phyloP scores from a whole-genome alignment of 805 yeast species.

The Candida easanensis region DNA sequence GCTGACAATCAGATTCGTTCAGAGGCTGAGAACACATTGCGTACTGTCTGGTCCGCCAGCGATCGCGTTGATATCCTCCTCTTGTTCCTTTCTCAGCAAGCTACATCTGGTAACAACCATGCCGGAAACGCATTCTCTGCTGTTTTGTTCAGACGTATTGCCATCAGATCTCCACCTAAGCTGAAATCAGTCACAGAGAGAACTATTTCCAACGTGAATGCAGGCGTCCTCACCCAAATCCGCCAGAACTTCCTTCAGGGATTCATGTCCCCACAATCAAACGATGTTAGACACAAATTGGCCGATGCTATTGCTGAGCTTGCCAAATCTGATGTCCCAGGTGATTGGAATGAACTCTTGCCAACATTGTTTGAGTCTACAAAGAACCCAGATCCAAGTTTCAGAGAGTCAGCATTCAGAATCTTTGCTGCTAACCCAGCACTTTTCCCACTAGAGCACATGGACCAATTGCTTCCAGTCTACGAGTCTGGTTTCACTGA shows the following conservation, averaged over 20 bases:
- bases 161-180: constrained; percentile 73
- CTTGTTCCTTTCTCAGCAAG: constrained; percentile 77
- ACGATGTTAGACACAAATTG: constrained; percentile 81
- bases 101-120: constrained; percentile 60
- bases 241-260: constrained; percentile 70
- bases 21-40: constrained; percentile 71
- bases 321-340: constrained; percentile 62
- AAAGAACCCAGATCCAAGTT: constrained; percentile 51
- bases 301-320: constrained; percentile 94
- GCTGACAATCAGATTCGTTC: constrained; percentile 74
- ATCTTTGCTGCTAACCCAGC: constrained; percentile 84
- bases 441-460: constrained; percentile 57
- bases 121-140: constrained; percentile 73
- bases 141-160: constrained; percentile 84
- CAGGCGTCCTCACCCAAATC: constrained; percentile 57
- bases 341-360: constrained; percentile 74
- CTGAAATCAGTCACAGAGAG: constrained; percentile 67
- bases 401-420: constrained; percentile 89
- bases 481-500: constrained; percentile 84
- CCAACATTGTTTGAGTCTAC: constrained; percentile 73
- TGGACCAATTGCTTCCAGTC: constrained; percentile 58
- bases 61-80: constrained; percentile 69
- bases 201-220: constrained; percentile 68
- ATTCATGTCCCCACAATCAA: constrained; percentile 64
- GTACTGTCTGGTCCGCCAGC: constrained; percentile 69